Percentiles rank a stretch among this genome's conserved stretches.
Evolutionary conservation across 139 green algal genomes (phyloP).

Genomic region (Monoraphidium neglectum): DNA sequence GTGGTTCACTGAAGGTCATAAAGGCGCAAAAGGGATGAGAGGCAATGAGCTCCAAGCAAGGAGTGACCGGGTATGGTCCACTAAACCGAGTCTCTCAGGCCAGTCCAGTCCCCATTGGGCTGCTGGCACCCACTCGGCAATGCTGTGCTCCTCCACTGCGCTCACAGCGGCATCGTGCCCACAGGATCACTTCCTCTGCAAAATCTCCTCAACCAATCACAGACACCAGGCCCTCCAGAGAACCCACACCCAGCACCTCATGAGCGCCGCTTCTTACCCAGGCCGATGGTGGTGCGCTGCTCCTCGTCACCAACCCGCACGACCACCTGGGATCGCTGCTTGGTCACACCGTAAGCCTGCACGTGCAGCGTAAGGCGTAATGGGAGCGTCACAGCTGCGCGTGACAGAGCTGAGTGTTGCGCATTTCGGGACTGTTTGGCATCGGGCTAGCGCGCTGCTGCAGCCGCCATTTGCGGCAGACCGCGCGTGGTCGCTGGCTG

Average conservation of each 20-base stretch:
- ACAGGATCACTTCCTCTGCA: not conserved
- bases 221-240: not conserved
- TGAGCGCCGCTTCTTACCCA: conserved; percentile 11
- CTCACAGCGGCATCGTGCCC: not conserved
- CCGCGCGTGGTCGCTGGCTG: not conserved
- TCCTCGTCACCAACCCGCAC: conserved; percentile 39
- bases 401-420: not conserved
- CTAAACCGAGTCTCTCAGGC: not conserved
- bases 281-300: conserved; percentile 29
- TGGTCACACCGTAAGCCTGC: conserved; percentile 52
- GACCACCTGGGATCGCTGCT: conserved; percentile 33
- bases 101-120: not conserved
- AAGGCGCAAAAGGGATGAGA: not conserved
- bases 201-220: not conserved
- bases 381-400: not conserved
- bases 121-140: not conserved
- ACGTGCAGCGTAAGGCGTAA: not conserved
- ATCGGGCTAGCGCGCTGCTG: not conserved
- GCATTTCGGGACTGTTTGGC: not conserved
- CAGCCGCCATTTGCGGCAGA: not conserved
- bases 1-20: not conserved
- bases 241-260: not conserved
- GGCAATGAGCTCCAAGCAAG: not conserved
- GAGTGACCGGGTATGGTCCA: not conserved
- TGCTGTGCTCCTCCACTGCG: not conserved